Evolutionary conservation across 345 rosid species (phyloP), one percentile per base, ranked within the genome.

Genomic region (Triadica sebifera): DNA sequence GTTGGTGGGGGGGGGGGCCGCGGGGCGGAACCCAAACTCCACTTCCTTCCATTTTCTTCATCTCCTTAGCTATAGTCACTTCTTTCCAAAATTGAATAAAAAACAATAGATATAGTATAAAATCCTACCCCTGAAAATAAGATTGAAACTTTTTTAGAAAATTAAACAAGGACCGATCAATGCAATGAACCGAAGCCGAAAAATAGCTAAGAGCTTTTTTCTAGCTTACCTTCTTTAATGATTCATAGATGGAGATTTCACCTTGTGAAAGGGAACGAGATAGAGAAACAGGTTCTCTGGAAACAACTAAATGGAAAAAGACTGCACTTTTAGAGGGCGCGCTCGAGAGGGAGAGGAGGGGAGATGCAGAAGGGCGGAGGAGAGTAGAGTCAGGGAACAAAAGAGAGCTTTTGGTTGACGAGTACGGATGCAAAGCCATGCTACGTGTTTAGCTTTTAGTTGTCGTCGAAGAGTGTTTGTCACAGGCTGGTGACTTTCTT

Each of bases 151-250:
- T 58, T 49, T 37, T 13, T 11, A 16, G 8, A 2, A 46, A 47
- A 61, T 29, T 19, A 19, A 29, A 60, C 25, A 50, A 50, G 46
- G 55, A 22, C 0, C 6, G n/a, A 62, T 15, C 37, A 19, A 16
- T 22, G 45, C 43, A 20, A 73, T 34, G 69, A 63, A 20, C 6
- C 37, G 4, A 37, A 51, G 10, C 24, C 62, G n/a, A 63, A 63
- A 51, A 51, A 62, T 50, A 38, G 19, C 22, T 6, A n/a, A 6
- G 13, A 8, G 13, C 39, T 47, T 19, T 12, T 16, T 43, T 16
- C 41, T 61, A 67, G 56, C 66, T 69, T 76, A 80, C 83, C 75
- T 52, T 10, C 70, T 24, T 71, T 25, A 29, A 63, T 56, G 57
- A 68, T 63, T 67, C 60, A 63, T 7, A 37, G n/a, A 34, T 6